Evolutionary conservation across 768 basidiomycete genomes (phyloP).

Genomic region (Harrya chromipes): DNA sequence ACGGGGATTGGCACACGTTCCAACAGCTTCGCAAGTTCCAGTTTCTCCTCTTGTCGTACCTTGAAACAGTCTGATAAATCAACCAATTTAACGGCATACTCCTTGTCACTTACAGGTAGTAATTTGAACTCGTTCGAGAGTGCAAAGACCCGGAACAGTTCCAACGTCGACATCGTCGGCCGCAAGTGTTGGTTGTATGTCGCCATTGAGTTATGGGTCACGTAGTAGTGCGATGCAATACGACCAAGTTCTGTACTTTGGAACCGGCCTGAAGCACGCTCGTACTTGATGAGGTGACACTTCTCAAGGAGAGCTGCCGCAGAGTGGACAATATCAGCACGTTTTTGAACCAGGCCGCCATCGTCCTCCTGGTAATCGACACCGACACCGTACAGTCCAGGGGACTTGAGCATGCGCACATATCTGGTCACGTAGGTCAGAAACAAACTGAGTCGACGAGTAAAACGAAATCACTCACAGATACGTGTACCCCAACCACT

Average conservation of each 20-base stretch:
- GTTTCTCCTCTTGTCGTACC: slow-evolving; percentile 80
- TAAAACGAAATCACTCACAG: slow-evolving; percentile 48
- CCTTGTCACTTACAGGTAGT: slow-evolving; percentile 55
- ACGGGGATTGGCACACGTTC: slow-evolving; percentile 97
- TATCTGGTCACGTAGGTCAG: slow-evolving; percentile 49
- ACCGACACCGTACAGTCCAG: slow-evolving; percentile 82
- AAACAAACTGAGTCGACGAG: slow-evolving; percentile 1
- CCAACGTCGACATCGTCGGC: slow-evolving; percentile 81
- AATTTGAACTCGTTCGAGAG: slow-evolving; percentile 94
- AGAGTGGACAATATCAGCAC: slow-evolving; percentile 90
- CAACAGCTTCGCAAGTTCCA: slow-evolving; percentile 84
- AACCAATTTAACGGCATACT: not conserved
- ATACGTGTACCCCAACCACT: slow-evolving; percentile 94
- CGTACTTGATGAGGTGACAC: slow-evolving; percentile 92
- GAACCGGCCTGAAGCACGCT: slow-evolving; percentile 82
- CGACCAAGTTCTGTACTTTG: slow-evolving; percentile 90
- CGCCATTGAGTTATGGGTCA: slow-evolving; percentile 94
- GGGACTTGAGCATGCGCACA: slow-evolving; percentile 90
- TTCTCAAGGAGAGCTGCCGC: slow-evolving; percentile 94
- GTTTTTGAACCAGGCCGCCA: slow-evolving; percentile 79
- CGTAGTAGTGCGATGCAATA: slow-evolving; percentile 94
- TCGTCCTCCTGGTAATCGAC: slow-evolving; percentile 92
- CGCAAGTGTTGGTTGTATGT: slow-evolving; percentile 93
- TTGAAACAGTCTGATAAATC: slow-evolving; percentile 13
- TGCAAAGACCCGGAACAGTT: slow-evolving; percentile 94